phyloP scores from a whole-genome alignment of 176 grass and related monocot genomes.

The Tillandsia fasciculata region DNA sequence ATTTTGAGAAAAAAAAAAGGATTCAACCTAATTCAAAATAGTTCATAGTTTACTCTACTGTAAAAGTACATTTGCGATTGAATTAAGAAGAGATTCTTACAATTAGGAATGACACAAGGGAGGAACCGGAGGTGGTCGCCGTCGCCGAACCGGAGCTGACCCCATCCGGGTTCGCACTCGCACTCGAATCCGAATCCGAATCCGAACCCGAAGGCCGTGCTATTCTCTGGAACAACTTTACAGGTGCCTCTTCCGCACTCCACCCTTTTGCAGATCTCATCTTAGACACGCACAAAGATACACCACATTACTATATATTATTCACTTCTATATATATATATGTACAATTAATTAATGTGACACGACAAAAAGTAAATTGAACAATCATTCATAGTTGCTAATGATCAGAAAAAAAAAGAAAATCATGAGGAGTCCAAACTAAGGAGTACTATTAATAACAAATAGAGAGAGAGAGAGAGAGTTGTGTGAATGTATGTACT shows the following conservation, averaged over 20 bases:
- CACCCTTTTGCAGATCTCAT: conserved; percentile 15
- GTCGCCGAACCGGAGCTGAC: conserved; percentile 6
- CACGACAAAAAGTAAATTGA: too few relatives aligned
- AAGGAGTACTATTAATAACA: not conserved
- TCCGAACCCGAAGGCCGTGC: conserved; percentile 20
- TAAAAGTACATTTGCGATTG: not conserved
- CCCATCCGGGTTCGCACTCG: conserved; percentile 28
- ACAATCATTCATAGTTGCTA: too few relatives aligned
- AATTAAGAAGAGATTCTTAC: conserved; percentile 22
- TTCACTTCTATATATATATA: too few relatives aligned
- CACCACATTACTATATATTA: too few relatives aligned
- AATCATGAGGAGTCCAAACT: not conserved
- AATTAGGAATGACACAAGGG: conserved; percentile 30
- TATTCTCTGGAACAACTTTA: conserved; percentile 4
- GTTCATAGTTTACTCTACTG: too few relatives aligned
- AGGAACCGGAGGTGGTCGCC: conserved; percentile 19
- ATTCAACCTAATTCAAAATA: too few relatives aligned
- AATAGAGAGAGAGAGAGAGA: not conserved
- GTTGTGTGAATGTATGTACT: not conserved
- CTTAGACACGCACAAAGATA: not conserved
- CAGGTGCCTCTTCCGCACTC: conserved; percentile 26
- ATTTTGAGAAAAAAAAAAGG: too few relatives aligned
- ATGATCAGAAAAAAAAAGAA: too few relatives aligned
- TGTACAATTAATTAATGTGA: too few relatives aligned
- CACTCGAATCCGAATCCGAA: conserved; percentile 31